Percentiles rank a stretch among this genome's conserved stretches.
Evolutionary conservation across 306 rosid genomes (phyloP).

Genomic region (Luffa acutangula): DNA sequence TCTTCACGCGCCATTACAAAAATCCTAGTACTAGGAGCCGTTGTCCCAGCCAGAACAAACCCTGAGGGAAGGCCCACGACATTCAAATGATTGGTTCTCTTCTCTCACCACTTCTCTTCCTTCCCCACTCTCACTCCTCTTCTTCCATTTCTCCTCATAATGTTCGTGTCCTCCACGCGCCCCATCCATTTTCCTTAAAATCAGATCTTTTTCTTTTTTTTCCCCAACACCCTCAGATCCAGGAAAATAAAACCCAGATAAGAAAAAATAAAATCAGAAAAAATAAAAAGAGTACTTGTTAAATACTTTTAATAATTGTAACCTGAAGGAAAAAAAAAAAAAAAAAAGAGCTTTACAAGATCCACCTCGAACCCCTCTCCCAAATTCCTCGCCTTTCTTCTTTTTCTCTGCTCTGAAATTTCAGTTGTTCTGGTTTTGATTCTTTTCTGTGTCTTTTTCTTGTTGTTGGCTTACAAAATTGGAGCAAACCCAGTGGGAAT

Average conservation of each 20-base stretch:
- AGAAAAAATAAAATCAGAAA: neutral
- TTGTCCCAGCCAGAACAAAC: neutral
- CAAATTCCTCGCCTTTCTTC: conserved; percentile 1
- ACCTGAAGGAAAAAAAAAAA: neutral
- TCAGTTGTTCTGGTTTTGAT: neutral
- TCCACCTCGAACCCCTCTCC: conserved; percentile 15
- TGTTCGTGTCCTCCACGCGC: neutral
- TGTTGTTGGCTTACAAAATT: neutral
- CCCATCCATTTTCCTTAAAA: neutral
- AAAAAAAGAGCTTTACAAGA: neutral
- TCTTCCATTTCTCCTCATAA: neutral
- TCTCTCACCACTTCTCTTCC: neutral
- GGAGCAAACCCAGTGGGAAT: neutral
- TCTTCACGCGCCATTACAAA: neutral
- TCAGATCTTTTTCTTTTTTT: neutral
- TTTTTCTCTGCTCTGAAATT: neutral
- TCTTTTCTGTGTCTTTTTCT: neutral
- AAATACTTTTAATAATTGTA: neutral
- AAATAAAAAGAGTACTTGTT: neutral
- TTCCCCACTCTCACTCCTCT: neutral
- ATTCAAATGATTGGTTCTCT: neutral
- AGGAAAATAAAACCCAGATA: neutral
- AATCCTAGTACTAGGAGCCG: neutral
- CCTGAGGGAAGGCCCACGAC: neutral
- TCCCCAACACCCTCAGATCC: neutral